Evolutionary conservation across 2,329 filamentous ascomycete species (phyloP).

Genomic region (Phaeosphaeriaceae sp.): DNA sequence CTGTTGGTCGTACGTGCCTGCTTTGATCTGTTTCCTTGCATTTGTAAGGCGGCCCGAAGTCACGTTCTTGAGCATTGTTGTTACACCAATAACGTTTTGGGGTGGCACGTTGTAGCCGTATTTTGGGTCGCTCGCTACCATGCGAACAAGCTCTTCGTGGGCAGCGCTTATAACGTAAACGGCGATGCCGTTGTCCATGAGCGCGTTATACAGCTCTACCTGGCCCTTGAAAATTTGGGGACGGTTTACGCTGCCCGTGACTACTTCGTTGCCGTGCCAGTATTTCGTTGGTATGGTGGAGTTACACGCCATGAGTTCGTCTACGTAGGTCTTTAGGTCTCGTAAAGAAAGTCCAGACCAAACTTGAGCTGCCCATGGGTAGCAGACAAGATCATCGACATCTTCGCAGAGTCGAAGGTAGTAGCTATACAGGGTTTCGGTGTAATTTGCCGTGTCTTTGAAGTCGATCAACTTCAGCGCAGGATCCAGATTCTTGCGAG

Average conservation of each 20-base stretch:
- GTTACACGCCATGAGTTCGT: conserved; percentile 38
- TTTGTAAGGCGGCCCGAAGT: conserved; percentile 35
- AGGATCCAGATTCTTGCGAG: conserved; percentile 36
- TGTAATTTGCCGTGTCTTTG: conserved; percentile 41
- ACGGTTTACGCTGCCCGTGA: conserved; percentile 23
- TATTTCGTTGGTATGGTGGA: conserved; percentile 29
- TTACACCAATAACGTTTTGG: conserved; percentile 39
- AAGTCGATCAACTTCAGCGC: conserved; percentile 38
- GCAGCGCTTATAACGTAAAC: conserved; percentile 40
- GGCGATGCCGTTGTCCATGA: conserved; percentile 38
- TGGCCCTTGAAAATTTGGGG: conserved; percentile 36
- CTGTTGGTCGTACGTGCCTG: conserved; percentile 30
- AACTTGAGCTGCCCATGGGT: conserved; percentile 39
- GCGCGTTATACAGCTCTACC: conserved; percentile 35
- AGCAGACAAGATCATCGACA: conserved; percentile 38
- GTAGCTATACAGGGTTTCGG: conserved; percentile 40
- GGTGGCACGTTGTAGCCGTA: conserved; percentile 42
- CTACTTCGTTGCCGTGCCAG: conserved; percentile 36
- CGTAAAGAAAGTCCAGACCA: conserved; percentile 36
- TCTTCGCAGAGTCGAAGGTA: conserved; percentile 36
- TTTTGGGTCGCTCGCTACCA: conserved; percentile 40
- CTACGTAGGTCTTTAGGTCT: conserved; percentile 35
- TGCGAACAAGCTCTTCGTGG: conserved; percentile 41
- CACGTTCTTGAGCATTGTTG: conserved; percentile 35
- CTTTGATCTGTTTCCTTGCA: conserved; percentile 34